Conservation (phyloP, 305 asterid species). For the Plantago lanceolata region DNA sequence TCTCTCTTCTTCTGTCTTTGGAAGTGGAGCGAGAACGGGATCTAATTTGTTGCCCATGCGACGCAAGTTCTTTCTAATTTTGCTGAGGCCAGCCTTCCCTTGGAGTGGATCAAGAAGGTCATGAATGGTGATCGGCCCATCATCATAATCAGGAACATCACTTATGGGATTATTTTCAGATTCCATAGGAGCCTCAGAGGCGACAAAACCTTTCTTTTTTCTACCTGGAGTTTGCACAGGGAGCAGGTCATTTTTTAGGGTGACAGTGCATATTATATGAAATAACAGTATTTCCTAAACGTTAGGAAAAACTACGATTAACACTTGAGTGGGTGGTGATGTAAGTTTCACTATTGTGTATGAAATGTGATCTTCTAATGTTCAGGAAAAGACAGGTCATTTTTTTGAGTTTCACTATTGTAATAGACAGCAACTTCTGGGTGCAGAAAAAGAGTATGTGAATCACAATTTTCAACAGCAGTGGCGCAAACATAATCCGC, state of each 20-base stretch:
- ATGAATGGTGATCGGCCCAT: conserved; percentile 55
- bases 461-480: no score
- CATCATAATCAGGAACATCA: conserved; percentile 59
- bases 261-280: not conserved
- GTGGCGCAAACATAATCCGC: no score
- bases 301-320: not conserved
- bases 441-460: no score
- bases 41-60: conserved; percentile 48
- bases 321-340: no score
- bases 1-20: conserved; percentile 58
- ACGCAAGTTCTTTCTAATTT: conserved; percentile 45
- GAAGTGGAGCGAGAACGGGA: conserved; percentile 63
- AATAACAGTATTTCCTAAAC: not conserved
- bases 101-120: conserved; percentile 75
- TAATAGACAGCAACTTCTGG: no score
- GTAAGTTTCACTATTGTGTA: no score
- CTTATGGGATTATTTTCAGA: conserved; percentile 83
- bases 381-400: no score
- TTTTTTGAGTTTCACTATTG: no score
- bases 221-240: conserved; percentile 37
- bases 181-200: conserved; percentile 84
- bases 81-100: conserved; percentile 51
- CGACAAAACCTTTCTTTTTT: conserved; percentile 46
- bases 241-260: conserved; percentile 17
- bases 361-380: no score